Evolutionary conservation across 2,329 filamentous ascomycete genomes (phyloP), one percentile per base, ranked within the genome.

Genomic region (Alternaria sp.): DNA sequence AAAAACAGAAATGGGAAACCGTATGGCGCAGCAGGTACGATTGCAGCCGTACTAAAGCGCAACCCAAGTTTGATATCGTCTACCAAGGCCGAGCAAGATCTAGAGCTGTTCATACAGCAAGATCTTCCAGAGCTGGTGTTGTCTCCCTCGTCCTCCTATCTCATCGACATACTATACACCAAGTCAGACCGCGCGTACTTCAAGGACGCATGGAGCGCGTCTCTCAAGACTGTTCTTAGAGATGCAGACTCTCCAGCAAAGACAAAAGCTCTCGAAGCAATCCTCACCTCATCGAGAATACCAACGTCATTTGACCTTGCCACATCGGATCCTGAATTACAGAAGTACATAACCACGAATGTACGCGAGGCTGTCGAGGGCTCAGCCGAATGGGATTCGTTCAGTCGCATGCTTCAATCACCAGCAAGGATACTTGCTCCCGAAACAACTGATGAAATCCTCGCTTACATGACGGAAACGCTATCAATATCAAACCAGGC

Each of bases 101-200:
- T 84, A 1, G 63, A 74, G 4, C 40, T 51, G 0, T 87, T 91
- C 43, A 78, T 90, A 5, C 77, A 82, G 20, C 80, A 86, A 1
- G 81, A 89, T 62, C 81, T 90, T 14, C 81, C 85, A 0, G 79
- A 81, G 1, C 80, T 95, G 16, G 79, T 94, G 3, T 78, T 85
- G 2, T 93, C 92, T 0, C 87, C 91, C 0, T 94, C 92, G 1
- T 86, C 87, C 0, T 78, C 85, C 2, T 85, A 89, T 52, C 77
- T 97, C 0, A 81, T 93, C 8, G 86, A 89, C 0, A 87, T 89
- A 11, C 81, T 97, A 0, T 85, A 89, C 49, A 77, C 85, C 0
- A 81, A 79, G 27, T 69, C 73, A 5, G 65, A 73, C 1, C 67
- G 75, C 12, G n/a, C 64, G 7, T 60, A 52, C 36, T 80, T 77